Evolutionary conservation across 78 protist genomes (phyloP).

Genomic region (Monocercomonoides exilis): DNA sequence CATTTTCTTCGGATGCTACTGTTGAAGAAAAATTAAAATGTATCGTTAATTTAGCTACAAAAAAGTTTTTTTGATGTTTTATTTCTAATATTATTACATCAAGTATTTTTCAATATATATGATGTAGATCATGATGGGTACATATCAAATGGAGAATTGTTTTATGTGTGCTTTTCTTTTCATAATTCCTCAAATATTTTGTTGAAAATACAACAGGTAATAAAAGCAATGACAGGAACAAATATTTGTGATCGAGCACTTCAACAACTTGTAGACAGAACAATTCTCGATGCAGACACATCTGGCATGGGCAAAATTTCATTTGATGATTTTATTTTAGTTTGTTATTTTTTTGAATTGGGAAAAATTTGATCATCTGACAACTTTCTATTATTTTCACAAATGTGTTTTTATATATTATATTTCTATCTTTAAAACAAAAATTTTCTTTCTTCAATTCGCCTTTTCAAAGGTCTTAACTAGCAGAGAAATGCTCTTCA

Average conservation of each 20-base stretch:
- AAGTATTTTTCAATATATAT: neutral
- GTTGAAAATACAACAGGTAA: too few relatives aligned
- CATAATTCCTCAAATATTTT: too few relatives aligned
- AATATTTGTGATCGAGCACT: neutral
- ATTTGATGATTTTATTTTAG: neutral
- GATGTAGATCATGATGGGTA: neutral
- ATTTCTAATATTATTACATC: too few relatives aligned
- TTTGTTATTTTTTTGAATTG: too few relatives aligned
- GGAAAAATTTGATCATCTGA: too few relatives aligned
- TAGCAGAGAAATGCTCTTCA: too few relatives aligned
- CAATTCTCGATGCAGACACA: neutral
- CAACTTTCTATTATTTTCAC: too few relatives aligned
- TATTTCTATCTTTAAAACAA: too few relatives aligned
- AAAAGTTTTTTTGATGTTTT: too few relatives aligned
- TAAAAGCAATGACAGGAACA: neutral
- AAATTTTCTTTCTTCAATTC: too few relatives aligned
- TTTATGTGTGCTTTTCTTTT: neutral
- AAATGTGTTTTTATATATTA: too few relatives aligned
- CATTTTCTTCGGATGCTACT: neutral
- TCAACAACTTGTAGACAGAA: neutral
- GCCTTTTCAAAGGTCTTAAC: too few relatives aligned
- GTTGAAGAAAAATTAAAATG: neutral
- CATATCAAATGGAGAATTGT: neutral
- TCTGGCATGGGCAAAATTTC: neutral
- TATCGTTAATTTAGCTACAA: neutral